These are phyloP conservation scores for Penicillium steckii DNA, from an alignment of 495 filamentous ascomycete genomes.

Conservation along the genomic window DNA sequence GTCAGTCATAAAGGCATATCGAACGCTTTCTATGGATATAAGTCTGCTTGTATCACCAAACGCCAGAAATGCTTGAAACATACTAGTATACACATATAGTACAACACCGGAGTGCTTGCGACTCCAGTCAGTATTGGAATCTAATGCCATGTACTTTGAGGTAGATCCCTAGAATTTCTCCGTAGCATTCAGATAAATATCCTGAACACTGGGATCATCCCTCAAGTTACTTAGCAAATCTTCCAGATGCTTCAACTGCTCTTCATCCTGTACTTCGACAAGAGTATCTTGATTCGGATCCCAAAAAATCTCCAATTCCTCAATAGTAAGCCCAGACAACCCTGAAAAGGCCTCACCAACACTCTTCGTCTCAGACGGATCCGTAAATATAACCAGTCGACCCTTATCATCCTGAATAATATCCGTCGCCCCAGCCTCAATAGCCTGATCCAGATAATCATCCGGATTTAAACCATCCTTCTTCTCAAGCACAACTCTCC, in stretches of 20 bases:
- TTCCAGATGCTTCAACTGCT: slow-evolving; percentile 54
- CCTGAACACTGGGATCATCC: slow-evolving; percentile 64
- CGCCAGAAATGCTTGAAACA: slow-evolving; percentile 20
- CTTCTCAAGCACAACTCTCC: slow-evolving; percentile 66
- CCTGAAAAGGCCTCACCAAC: slow-evolving; percentile 62
- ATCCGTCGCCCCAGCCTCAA: slow-evolving; percentile 85
- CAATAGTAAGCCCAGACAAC: slow-evolving; percentile 58
- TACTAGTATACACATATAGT: slow-evolving; percentile 23
- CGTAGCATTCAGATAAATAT: slow-evolving; percentile 62
- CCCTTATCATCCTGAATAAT: slow-evolving; percentile 69
- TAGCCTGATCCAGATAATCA: slow-evolving; percentile 74
- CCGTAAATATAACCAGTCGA: slow-evolving; percentile 70
- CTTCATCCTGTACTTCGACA: slow-evolving; percentile 52
- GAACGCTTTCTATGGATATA: not conserved
- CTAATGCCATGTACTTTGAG: too few species aligned
- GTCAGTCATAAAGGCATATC: too few species aligned
- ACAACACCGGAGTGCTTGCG: too few species aligned
- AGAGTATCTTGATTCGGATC: slow-evolving; percentile 76
- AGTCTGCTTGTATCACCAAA: not conserved
- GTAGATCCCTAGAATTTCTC: slow-evolving; percentile 33
- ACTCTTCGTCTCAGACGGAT: slow-evolving; percentile 64
- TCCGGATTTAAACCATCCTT: slow-evolving; percentile 63
- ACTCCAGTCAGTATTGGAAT: too few species aligned
- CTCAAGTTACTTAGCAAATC: slow-evolving; percentile 39
- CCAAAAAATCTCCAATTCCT: slow-evolving; percentile 80